Base-by-base conservation (phyloP, 768 basidiomycete genomes). In the Paxillus involutus region DNA sequence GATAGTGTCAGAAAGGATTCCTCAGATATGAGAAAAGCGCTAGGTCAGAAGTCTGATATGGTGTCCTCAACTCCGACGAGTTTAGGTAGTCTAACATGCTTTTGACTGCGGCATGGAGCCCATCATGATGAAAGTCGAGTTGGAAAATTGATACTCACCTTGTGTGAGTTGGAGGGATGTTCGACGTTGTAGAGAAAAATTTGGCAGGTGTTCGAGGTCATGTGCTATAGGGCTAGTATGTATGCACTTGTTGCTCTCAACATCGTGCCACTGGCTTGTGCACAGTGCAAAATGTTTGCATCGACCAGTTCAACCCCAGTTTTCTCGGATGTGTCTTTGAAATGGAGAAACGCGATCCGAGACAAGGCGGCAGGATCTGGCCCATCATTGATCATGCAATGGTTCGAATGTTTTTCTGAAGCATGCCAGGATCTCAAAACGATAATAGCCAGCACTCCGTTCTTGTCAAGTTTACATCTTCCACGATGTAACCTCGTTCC, bases 61-160 rank as follows among this genome's bases (percentile, higher is more conserved):
- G n/a, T 55, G 51, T 66, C 66, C 65, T 60, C 67, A 63, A 42
- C 60, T 61, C 64, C 64, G 53, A 49, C 47, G 59, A 57, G 57
- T 46, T 35, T 68, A 59, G 60, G 66, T 60, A 68, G 68, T 68
- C 63, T 68, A 69, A 62, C 65, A 69, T 67, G 65, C 68, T 56
- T 48, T 59, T 61, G 65, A 67, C 67, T 60, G 52, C 32, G 64
- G 64, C 62, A 47, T 14, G 26, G 43, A 52, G 56, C 51, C 51
- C 57, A 62, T 62, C 61, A 45, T 47, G 46, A 7, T 30, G 11
- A n/a, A 29, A 40, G 8, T 19, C 6, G 24, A 11, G 52, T 36
- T 30, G 3, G 44, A 32, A 39, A 47, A 4, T 11, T 17, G 36
- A 26, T 7, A 21, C 48, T 49, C 39, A 49, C 48, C 48, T 41